These are phyloP conservation scores for Cylindrotheca closterium DNA, from an alignment of 108 stramenopile species.

Conservation along the genomic window DNA sequence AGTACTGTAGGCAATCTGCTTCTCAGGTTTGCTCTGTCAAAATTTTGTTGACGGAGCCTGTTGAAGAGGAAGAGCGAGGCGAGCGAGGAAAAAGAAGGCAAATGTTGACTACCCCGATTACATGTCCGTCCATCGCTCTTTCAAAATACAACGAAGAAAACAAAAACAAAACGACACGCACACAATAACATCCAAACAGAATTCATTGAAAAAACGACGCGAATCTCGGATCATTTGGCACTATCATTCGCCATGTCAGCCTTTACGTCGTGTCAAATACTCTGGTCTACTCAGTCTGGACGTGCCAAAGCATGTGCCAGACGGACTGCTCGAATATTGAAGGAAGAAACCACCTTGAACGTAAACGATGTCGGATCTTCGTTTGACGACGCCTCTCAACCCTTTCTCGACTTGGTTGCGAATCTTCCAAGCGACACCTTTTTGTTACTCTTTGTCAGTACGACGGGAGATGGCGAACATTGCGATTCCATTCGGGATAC, in stretches of 20 bases:
- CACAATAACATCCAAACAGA: background rate
- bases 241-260: background rate
- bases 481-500: conserved; percentile 65
- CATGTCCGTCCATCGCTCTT: background rate
- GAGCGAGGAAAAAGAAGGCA: too few relatives aligned
- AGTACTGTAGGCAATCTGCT: too few relatives aligned
- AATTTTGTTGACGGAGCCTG: too few relatives aligned
- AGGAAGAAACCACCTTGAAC: conserved; percentile 21
- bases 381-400: conserved; percentile 51
- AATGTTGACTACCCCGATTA: too few relatives aligned
- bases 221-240: background rate
- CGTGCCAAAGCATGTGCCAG: conserved; percentile 84
- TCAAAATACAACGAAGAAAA: background rate
- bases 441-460: conserved; percentile 71
- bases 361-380: conserved; percentile 44
- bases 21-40: too few relatives aligned
- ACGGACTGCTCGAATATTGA: conserved; percentile 63
- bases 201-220: background rate
- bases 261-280: conserved; percentile 43
- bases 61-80: too few relatives aligned
- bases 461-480: conserved; percentile 86
- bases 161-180: background rate
- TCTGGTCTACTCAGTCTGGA: conserved; percentile 80
- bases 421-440: conserved; percentile 16
- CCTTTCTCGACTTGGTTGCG: conserved; percentile 27